These are phyloP conservation scores for Populus pruinosa DNA, from an alignment of 345 rosid species.

Conservation along the genomic window DNA sequence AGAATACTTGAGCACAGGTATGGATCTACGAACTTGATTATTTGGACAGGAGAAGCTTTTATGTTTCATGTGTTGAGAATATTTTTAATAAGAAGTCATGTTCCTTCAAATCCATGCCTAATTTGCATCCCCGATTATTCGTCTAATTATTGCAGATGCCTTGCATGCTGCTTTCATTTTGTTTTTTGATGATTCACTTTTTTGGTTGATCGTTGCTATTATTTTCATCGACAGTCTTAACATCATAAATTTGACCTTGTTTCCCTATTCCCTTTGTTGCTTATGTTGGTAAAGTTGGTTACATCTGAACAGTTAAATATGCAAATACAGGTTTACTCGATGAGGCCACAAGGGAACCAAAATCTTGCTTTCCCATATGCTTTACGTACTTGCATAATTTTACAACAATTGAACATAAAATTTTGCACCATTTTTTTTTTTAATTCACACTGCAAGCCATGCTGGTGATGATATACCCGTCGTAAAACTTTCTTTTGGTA, in stretches of 20 bases:
- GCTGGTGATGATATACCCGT: background rate
- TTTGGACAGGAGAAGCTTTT: background rate
- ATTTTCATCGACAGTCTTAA: background rate
- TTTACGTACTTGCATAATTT: background rate
- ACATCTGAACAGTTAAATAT: no score
- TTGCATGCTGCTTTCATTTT: background rate
- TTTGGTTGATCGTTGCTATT: background rate
- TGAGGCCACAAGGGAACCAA: background rate
- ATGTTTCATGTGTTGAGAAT: background rate
- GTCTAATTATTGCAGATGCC: background rate
- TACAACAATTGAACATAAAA: background rate
- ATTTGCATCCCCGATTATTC: background rate
- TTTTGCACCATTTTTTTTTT: background rate
- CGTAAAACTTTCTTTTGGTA: background rate
- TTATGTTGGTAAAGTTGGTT: no score
- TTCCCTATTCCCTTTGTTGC: background rate
- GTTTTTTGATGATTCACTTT: background rate
- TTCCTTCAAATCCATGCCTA: background rate
- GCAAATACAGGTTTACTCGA: no score
- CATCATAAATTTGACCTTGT: background rate
- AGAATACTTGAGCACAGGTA: background rate
- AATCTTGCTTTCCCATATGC: background rate
- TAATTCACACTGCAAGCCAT: background rate
- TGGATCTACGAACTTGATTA: background rate
- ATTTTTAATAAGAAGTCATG: background rate